A percentile compares a stretch with the other conserved stretches of the same genome.
Conservation (phyloP, 495 filamentous ascomycete genomes). For the Hyphodiscus hymeniophilus region DNA sequence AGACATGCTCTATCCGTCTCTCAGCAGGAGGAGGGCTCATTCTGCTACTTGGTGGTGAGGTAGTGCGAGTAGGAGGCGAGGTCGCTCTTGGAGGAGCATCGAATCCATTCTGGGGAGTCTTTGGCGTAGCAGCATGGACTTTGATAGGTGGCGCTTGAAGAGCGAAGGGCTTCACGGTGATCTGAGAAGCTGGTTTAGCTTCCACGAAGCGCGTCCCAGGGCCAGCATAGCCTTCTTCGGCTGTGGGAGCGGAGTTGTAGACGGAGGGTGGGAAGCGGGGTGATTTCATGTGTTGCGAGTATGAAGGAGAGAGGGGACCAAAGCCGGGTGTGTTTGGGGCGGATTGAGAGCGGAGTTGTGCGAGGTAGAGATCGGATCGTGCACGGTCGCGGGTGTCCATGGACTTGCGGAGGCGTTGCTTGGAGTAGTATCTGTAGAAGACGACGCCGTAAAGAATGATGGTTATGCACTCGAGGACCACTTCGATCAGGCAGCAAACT, state of each 20-base stretch:
- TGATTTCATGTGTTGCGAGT: slow-evolving; percentile 42
- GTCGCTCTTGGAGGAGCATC: slow-evolving; percentile 9
- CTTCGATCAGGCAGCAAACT: slow-evolving; percentile 94
- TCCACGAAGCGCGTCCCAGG: slow-evolving; percentile 40
- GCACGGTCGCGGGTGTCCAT: slow-evolving; percentile 95
- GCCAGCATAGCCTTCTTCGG: slow-evolving; percentile 33
- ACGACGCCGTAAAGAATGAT: slow-evolving; percentile 88
- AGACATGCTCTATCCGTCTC: slow-evolving; percentile 35
- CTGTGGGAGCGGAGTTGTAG: slow-evolving; percentile 35
- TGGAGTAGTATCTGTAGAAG: slow-evolving; percentile 94
- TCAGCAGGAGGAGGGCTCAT: slow-evolving; percentile 10
- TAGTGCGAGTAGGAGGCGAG: background rate
- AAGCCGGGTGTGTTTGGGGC: slow-evolving; percentile 92
- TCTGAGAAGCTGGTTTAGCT: slow-evolving; percentile 31
- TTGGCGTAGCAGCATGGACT: slow-evolving; percentile 57
- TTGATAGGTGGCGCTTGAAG: slow-evolving; percentile 76
- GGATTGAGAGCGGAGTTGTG: slow-evolving; percentile 84
- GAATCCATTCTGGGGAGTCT: slow-evolving; percentile 20
- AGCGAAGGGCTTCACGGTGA: slow-evolving; percentile 57
- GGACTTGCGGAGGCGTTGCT: slow-evolving; percentile 86
- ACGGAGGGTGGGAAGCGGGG: slow-evolving; percentile 44
- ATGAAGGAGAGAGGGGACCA: slow-evolving; percentile 52
- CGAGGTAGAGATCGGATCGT: slow-evolving; percentile 89
- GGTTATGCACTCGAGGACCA: slow-evolving; percentile 85
- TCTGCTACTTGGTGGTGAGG: slow-evolving; percentile 9